Conservation (phyloP, 345 rosid species). For the Dipteronia dyeriana region DNA sequence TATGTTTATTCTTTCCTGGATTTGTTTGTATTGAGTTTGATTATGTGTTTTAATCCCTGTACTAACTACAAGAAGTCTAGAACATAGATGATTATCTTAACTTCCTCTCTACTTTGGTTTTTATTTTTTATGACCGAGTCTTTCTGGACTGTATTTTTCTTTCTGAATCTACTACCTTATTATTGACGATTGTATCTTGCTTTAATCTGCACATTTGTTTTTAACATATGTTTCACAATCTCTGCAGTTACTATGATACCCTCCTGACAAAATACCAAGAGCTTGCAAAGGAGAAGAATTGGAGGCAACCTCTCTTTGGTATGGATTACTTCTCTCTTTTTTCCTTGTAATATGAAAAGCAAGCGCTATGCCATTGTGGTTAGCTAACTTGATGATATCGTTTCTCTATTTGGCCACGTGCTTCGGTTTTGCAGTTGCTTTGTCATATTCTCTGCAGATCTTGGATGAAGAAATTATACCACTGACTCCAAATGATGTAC, state of each 20-base stretch:
- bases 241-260: conserved; percentile 73
- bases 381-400: neutral
- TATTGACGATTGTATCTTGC: neutral
- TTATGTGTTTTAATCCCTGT: neutral
- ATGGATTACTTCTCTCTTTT: conserved; percentile 17
- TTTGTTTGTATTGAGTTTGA: neutral
- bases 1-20: neutral
- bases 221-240: conserved; percentile 26
- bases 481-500: conserved; percentile 57
- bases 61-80: neutral
- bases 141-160: neutral
- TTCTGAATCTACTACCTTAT: neutral
- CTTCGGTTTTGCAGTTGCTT: conserved; percentile 62
- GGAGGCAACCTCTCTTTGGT: conserved; percentile 82
- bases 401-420: neutral
- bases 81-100: neutral
- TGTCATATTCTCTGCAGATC: conserved; percentile 85
- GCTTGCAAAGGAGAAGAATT: conserved; percentile 67
- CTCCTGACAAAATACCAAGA: conserved; percentile 72
- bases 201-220: conserved; percentile 16
- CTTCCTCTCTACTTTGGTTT: neutral
- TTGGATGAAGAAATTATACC: conserved; percentile 72
- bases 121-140: neutral
- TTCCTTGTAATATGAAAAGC: neutral
- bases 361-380: neutral